These are phyloP conservation scores for Xylaria sp. DNA, from an alignment of 2,329 filamentous ascomycete genomes.

Conservation along the genomic window DNA sequence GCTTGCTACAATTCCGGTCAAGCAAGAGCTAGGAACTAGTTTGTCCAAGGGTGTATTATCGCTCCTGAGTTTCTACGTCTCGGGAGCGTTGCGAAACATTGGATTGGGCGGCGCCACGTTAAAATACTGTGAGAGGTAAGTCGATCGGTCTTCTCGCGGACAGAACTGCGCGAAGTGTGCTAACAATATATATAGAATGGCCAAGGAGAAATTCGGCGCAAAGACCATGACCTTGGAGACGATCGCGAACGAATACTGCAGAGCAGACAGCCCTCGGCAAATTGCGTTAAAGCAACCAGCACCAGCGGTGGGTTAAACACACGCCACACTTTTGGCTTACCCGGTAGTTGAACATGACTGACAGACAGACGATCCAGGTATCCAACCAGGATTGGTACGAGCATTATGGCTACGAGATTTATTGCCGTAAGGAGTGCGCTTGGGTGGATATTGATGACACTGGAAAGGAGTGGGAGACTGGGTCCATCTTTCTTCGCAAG, in stretches of 20 bases:
- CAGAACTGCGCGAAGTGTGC: too few species aligned
- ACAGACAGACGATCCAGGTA: slow-evolving; percentile 13
- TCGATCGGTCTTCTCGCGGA: background rate
- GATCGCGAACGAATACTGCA: slow-evolving; percentile 21
- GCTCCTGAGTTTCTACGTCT: slow-evolving; percentile 27
- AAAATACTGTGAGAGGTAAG: slow-evolving; percentile 20
- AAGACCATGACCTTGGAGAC: slow-evolving; percentile 24
- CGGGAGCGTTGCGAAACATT: slow-evolving; percentile 20
- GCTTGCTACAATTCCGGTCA: slow-evolving; percentile 22
- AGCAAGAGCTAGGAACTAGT: slow-evolving; percentile 17
- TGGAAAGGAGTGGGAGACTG: slow-evolving; percentile 21
- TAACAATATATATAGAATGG: slow-evolving; percentile 15
- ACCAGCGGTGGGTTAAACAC: slow-evolving; percentile 14
- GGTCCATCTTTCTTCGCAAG: slow-evolving; percentile 18
- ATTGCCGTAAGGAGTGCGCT: slow-evolving; percentile 12
- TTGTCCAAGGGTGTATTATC: slow-evolving; percentile 21
- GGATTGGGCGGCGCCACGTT: slow-evolving; percentile 25
- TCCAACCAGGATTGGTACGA: slow-evolving; percentile 28
- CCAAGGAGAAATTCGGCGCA: slow-evolving; percentile 22
- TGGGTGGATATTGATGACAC: slow-evolving; percentile 24
- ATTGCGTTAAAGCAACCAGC: slow-evolving; percentile 20
- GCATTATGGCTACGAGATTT: slow-evolving; percentile 23
- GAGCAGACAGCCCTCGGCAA: slow-evolving; percentile 18
- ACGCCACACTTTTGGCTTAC: background rate
- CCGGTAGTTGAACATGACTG: background rate